A percentile compares a stretch with the other conserved stretches of the same genome.
These are phyloP conservation scores for Amanita pseudoporphyria DNA, from an alignment of 768 basidiomycete species.

Conservation along the genomic window DNA sequence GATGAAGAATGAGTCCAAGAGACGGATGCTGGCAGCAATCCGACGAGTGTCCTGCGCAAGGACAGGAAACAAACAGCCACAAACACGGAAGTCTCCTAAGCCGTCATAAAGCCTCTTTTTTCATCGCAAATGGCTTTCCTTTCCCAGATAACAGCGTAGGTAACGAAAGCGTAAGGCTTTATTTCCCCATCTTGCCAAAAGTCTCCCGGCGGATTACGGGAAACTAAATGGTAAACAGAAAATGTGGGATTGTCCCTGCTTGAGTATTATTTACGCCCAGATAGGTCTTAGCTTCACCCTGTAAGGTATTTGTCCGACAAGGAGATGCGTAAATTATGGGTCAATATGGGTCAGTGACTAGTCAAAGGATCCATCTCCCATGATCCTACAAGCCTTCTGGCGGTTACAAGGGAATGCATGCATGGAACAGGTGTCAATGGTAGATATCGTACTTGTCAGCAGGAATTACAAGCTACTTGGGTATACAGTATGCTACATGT, in stretches of 20 bases:
- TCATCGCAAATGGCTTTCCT: too few species aligned
- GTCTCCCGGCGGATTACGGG: conserved; percentile 57
- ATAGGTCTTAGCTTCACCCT: too few species aligned
- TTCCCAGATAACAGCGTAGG: conserved; percentile 84
- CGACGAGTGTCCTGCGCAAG: conserved; percentile 30
- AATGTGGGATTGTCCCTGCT: conserved; percentile 52
- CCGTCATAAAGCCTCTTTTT: too few species aligned
- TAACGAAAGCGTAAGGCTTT: conserved; percentile 42
- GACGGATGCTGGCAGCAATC: conserved; percentile 39
- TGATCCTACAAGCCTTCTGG: too few species aligned
- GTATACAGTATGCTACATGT: background rate
- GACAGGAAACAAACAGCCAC: conserved; percentile 25
- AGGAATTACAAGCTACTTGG: too few species aligned
- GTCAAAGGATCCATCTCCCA: too few species aligned
- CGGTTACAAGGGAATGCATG: too few species aligned
- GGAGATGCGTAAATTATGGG: too few species aligned
- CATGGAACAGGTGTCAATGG: too few species aligned
- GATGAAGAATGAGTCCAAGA: conserved; percentile 31
- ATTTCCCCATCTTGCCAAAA: conserved; percentile 23
- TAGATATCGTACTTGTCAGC: too few species aligned
- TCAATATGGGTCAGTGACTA: too few species aligned
- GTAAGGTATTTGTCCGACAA: too few species aligned
- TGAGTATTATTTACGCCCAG: conserved; percentile 21
- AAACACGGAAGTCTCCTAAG: background rate
- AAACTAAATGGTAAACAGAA: conserved; percentile 61